A percentile compares a stretch with the other conserved stretches of the same genome.
Evolutionary conservation across 192 early-diverging fungal genomes (phyloP).

Genomic region (Podila minutissima): DNA sequence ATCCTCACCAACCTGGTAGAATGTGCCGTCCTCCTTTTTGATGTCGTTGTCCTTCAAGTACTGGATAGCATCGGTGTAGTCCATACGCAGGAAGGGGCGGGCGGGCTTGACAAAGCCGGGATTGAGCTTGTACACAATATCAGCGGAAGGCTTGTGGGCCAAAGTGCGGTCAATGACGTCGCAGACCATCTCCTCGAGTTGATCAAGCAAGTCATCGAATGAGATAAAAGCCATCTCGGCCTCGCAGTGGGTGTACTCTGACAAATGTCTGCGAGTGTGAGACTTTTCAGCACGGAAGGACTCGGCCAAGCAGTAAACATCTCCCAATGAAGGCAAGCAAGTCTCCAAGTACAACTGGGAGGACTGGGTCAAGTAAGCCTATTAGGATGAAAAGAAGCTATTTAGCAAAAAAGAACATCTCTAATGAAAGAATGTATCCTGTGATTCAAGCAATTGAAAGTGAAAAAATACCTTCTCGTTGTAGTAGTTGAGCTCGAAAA

Average conservation of each 20-base stretch:
- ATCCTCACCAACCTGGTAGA: conserved; percentile 98
- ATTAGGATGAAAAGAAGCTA: not conserved
- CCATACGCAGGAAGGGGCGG: conserved; percentile 94
- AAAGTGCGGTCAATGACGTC: conserved; percentile 83
- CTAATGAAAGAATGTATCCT: conserved; percentile 17
- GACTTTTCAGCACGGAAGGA: conserved; percentile 98
- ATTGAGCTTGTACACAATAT: conserved; percentile 90
- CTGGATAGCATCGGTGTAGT: conserved; percentile 94
- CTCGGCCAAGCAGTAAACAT: conserved; percentile 96
- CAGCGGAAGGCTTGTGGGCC: conserved; percentile 75
- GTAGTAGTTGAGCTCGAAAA: conserved; percentile 97
- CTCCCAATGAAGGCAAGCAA: conserved; percentile 92
- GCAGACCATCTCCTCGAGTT: conserved; percentile 91
- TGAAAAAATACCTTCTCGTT: conserved; percentile 74
- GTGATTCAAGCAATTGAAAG: not conserved
- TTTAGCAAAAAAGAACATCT: not conserved
- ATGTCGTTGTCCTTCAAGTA: conserved; percentile 94
- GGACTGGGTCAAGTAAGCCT: conserved; percentile 97
- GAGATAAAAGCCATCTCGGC: conserved; percentile 94
- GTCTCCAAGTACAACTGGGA: conserved; percentile 99
- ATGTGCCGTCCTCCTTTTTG: conserved; percentile 89
- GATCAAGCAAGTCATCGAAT: conserved; percentile 90
- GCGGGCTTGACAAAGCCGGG: conserved; percentile 84
- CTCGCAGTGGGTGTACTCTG: conserved; percentile 96
- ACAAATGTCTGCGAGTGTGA: conserved; percentile 95